Base-by-base conservation (phyloP, 2,329 filamentous ascomycete genomes). In the Talaromyces sp. region DNA sequence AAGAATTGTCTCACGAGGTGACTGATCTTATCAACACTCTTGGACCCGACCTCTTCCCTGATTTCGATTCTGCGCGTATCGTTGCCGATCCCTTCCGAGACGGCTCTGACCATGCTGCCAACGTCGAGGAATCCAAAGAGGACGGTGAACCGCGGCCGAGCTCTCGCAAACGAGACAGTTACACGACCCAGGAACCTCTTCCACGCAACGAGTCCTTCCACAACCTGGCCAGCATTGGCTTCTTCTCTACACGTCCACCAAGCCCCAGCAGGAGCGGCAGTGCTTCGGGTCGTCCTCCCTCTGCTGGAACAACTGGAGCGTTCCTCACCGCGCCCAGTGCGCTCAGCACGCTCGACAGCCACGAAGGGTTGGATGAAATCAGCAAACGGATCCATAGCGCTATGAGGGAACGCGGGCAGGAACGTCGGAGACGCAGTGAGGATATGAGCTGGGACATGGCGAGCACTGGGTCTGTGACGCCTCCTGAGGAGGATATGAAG, bases 41-140 rank as follows among this genome's bases (percentile, higher is more conserved):
- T 13, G 95, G 95, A 0, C 95, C 95, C 0, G 93, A 98, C 72
- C 88, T 99, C 80, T 99, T 96, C 78, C 89, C 92, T n/a, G 95
- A 99, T 78, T 99, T 96, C 71, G 91, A 95, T 69, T 84, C 88
- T 64, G 84, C 85, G 13, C 85, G 91, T 36, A 84, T 95, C 61
- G 80, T 93, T 54, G 76, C 78, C 4, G 80, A 81, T 70, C 80
- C 81, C 3, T 81, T 81, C 71, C 76, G 75, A 39, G 72, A 72
- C 58, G 72, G 72, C 58, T 65, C 61, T 59, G 64, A n/a, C 62
- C 49, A 65, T 60, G 47, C 57, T 62, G 49, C 49, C n/a, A 49
- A 62, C 3, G 65, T 65, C 30, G 61, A 63, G 19, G 68, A 64
- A 55, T 15, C 59, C 17, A 66, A 65, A 17, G 64, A 53, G 4